Conservation (phyloP, 2,329 filamentous ascomycete genomes). For the Blastomyces emzantsi region DNA sequence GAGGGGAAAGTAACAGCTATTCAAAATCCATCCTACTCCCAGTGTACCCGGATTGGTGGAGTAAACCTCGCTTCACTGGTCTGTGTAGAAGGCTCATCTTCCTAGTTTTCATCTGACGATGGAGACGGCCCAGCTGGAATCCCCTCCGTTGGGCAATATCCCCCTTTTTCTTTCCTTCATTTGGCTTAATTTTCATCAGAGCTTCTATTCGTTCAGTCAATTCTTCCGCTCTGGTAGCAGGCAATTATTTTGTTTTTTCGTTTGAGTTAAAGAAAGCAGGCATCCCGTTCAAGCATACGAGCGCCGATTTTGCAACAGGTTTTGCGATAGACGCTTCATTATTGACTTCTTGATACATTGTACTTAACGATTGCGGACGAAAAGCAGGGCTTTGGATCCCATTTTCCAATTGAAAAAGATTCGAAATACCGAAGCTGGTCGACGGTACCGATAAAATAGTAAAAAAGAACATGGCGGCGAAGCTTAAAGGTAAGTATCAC, state of each 20-base stretch:
- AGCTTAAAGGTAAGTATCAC: neutral
- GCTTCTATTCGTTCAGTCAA: neutral
- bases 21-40: neutral
- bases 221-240: constrained; percentile 2
- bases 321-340: neutral
- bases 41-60: neutral
- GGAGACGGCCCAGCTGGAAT: neutral
- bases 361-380: neutral
- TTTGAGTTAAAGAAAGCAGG: constrained; percentile 1
- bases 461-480: neutral
- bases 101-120: neutral
- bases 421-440: constrained; percentile 2
- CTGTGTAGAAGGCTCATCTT: neutral
- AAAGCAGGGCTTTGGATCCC: neutral
- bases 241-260: constrained; percentile 3
- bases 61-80: neutral
- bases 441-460: neutral
- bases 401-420: neutral
- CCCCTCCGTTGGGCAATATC: neutral
- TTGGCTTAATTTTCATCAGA: neutral
- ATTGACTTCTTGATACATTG: neutral
- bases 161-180: neutral
- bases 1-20: neutral
- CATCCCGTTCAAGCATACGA: neutral
- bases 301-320: constrained; percentile 6